Evolutionary conservation across 1,139 yeast genomes (phyloP), one percentile per base, ranked within the genome.

Genomic region (Candida sojae): DNA sequence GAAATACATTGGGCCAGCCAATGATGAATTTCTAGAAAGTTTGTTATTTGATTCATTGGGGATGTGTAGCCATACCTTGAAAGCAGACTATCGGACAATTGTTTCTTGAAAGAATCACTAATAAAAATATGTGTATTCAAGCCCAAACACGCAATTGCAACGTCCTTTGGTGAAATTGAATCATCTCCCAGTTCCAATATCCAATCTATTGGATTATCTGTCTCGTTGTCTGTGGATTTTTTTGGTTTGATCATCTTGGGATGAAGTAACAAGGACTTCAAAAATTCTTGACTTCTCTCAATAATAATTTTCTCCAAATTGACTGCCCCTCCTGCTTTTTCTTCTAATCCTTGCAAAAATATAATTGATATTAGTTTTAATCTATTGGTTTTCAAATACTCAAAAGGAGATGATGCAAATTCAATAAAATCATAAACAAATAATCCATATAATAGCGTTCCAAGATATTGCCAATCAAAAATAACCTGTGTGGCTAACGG

Each of bases 371-470:
- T 39, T 10, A 60, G 38, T 25, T 50, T 47, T 6, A 57, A 55
- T 21, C 55, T 51, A 26, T 54, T 43, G 6, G 50, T 39, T n/a
- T 49, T 42, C 17, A 65, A 48, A 46, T 52, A 66, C 3, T 48
- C 39, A 5, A 51, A 38, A 0, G 88, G 85, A 34, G 68, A 62
- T 23, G 70, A 64, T 17, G 77, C 54, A 56, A 81, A 84, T 5
- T 63, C 59, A 33, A 75, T 57, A 3, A 83, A 62, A 54, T 81
- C 80, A 30, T 71, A 63, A 0, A 90, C 89, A 54, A 75, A 84
- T n/a, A 84, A 60, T 0, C 88, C 90, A 55, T 85, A 85, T 2
- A 84, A 58, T 33, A 80, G 64, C 0, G 84, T 75, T 43, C 63
- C 62, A 17, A 66, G 57, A 50, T 68, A 59, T 42, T 56, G 61